Conservation (phyloP, 352 stramenopile species). For the Paralagenidium karlingii region DNA sequence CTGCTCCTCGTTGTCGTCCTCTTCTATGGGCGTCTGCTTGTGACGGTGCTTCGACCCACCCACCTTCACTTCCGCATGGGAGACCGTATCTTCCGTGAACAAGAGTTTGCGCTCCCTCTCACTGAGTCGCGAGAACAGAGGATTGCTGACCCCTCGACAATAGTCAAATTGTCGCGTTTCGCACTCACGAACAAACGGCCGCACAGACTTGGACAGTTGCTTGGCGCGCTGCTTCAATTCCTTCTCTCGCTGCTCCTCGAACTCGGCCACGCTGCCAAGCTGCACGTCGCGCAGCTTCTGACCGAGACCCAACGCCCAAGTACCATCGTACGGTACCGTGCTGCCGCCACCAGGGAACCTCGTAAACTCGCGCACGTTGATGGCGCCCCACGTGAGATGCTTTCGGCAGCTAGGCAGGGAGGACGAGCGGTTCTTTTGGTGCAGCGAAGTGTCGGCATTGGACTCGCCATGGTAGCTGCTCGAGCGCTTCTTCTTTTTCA, state of each 20-base stretch:
- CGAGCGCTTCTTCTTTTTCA: slow-evolving; percentile 34
- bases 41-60: too few species aligned
- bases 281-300: slow-evolving; percentile 40
- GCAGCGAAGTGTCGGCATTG: slow-evolving; percentile 4
- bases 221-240: slow-evolving; percentile 42
- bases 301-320: slow-evolving; percentile 67
- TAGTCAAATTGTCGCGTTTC: slow-evolving; percentile 81
- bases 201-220: slow-evolving; percentile 46
- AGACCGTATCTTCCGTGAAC: slow-evolving; percentile 20
- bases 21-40: slow-evolving; percentile 11
- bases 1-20: not conserved
- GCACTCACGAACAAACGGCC: slow-evolving; percentile 30
- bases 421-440: slow-evolving; percentile 39
- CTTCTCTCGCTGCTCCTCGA: slow-evolving; percentile 35
- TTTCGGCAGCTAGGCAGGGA: slow-evolving; percentile 42
- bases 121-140: slow-evolving; percentile 57
- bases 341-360: slow-evolving; percentile 66
- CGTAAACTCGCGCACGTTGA: slow-evolving; percentile 57
- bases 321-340: slow-evolving; percentile 68
- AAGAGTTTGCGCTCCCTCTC: slow-evolving; percentile 60
- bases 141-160: slow-evolving; percentile 47
- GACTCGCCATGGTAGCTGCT: slow-evolving; percentile 11
- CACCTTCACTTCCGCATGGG: too few species aligned
- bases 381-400: slow-evolving; percentile 65
- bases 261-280: slow-evolving; percentile 54